Evolutionary conservation across 2,329 filamentous ascomycete species (phyloP), one percentile per base, ranked within the genome.

Genomic region (Botrytis hyacinthi): DNA sequence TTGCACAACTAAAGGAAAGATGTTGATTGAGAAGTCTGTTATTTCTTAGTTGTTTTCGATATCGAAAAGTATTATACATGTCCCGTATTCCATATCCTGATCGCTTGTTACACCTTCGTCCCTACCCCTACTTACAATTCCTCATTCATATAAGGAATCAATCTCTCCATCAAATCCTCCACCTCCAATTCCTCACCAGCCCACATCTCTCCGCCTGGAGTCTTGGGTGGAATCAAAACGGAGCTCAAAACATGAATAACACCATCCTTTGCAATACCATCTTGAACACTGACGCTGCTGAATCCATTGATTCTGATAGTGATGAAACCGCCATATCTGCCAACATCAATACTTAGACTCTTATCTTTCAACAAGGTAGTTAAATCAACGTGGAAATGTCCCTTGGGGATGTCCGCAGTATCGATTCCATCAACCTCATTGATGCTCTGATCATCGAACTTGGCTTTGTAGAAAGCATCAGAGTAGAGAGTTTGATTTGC

Each of bases 401-500:
- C 79, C 60, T 81, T 78, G 1, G 79, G 77, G 0, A 81, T 78
- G n/a, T 79, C 80, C 4, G 78, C 78, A 0, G 76, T 75, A 14
- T 78, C 74, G 26, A 75, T 70, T 20, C 76, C 76, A n/a, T 78
- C 74, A 9, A 72, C 74, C n/a, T 78, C 77, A 26, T 79, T 75
- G 18, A 76, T 70, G 8, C 77, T 42, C 20, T 37, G 10, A 18
- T 69, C 75, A 12, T 66, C 48, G 18, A 79, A 74, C 35, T 84
- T 83, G 14, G 83, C 79, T 67, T 86, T 86, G 83, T 94, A 96
- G 80, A 91, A 93, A 8, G 91, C 92, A 80, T 97, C 95, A 9
- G 91, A 93, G 85, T 97, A 98, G 0, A 97, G 84, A 0, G 92
- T 95, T 74, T 90, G 87, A 79, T 93, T 89, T 60, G 90, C 87